Percentiles rank a stretch among this genome's conserved stretches.
Evolutionary conservation across 306 rosid genomes (phyloP).

Genomic region (Glycine latifolia): DNA sequence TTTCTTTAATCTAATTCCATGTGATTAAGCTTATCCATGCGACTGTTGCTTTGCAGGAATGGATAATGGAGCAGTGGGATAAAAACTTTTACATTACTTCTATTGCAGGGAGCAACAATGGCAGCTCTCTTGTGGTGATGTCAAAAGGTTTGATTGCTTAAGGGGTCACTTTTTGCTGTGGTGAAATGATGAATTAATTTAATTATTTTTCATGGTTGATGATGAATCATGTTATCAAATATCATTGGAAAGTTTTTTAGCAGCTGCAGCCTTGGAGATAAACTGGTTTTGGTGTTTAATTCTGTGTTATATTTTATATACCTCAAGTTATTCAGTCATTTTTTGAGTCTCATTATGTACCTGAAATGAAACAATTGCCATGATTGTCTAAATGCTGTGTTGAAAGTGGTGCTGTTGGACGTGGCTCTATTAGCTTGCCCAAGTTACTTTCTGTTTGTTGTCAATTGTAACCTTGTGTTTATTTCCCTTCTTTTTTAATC

Average conservation of each 20-base stretch:
- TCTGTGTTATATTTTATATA: background rate
- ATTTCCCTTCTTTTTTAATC: background rate
- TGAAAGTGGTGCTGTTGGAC: background rate
- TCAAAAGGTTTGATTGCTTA: conserved; percentile 52
- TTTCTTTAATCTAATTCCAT: conserved; percentile 10
- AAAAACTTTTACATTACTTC: conserved; percentile 57
- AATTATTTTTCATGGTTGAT: conserved; percentile 26
- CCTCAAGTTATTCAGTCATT: background rate
- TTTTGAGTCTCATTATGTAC: background rate
- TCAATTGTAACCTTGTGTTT: background rate
- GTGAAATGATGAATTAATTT: conserved; percentile 14
- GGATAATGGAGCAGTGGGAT: conserved; percentile 65
- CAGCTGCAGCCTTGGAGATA: conserved; percentile 6
- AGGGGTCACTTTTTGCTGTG: background rate
- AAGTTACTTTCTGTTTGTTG: conserved; percentile 9
- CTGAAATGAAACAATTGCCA: background rate
- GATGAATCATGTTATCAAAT: conserved; percentile 10
- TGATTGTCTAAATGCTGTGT: background rate
- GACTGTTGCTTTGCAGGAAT: conserved; percentile 50
- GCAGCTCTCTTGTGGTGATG: conserved; percentile 60
- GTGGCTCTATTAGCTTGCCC: background rate
- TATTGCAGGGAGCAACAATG: conserved; percentile 72
- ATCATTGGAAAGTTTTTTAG: conserved; percentile 17
- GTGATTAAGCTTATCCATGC: conserved; percentile 11
- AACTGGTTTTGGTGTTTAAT: conserved; percentile 9